Base-by-base conservation (phyloP, 805 yeast genomes). In the Dipodascopsis tothii region DNA sequence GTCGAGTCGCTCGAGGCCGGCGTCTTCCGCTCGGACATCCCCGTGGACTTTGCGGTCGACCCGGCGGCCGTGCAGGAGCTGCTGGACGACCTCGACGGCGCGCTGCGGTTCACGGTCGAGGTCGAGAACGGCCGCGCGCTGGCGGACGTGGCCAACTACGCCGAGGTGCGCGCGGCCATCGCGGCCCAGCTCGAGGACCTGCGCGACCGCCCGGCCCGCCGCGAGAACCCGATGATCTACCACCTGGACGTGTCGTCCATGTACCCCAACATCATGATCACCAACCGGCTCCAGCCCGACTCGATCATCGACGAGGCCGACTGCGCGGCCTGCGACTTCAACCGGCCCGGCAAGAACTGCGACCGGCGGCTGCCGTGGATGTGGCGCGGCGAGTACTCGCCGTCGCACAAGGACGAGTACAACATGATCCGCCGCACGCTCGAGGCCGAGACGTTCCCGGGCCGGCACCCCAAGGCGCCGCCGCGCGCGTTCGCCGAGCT, bases 201-300 rank as follows among this genome's bases (percentile, higher is more conserved):
- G 40, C 78, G 75, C 48, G 61, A 68, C 1, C 71, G 72, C 32
- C 88, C 90, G 1, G 70, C 70, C 30, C 70, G 96, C 54, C 61
- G 62, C 9, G 97, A 92, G 56, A 68, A 69, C 7, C 99, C 99
- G 0, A 68, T 84, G 37, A 92, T 92, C 51, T 92, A 94, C 57
- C 99, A 92, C 60, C 95, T 94, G 30, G 99, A 92, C 69, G 99
- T 92, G 40, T 96, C 99, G 0, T 92, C 98, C 1, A 92, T 92
- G 99, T 92, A 92, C 60, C 99, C 99, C 4, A 92, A 92, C 60
- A 92, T 92, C 61, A 92, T 92, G 97, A 86, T 95, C 4, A 84
- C 97, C 0, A 92, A 92, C 65, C 77, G 99, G 60, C 70, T 92
- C 41, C 99, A 92, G 62, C 99, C 99, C 0, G 99, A 92, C 64